Conservation (phyloP, 2,329 filamentous ascomycete genomes). For the Xylariaceae sp. region DNA sequence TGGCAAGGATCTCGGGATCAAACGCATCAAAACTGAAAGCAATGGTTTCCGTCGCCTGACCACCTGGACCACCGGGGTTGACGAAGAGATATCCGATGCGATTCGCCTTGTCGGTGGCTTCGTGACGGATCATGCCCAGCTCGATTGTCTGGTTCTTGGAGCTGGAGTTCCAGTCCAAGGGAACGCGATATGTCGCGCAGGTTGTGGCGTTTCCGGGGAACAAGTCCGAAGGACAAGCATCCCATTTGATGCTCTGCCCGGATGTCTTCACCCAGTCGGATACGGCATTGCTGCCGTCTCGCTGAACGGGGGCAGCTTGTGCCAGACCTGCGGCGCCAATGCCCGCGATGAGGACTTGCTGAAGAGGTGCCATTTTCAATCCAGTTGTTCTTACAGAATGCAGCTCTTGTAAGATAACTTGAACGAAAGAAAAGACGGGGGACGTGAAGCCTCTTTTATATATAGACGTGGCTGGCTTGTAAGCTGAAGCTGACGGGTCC, state of each 20-base stretch:
- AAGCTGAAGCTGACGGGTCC: too few relatives aligned
- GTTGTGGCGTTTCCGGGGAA: constrained; percentile 18
- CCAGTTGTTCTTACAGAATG: too few relatives aligned
- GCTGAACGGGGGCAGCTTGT: constrained; percentile 5
- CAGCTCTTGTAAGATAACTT: background rate
- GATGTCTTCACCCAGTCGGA: constrained; percentile 11
- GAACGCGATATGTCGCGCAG: constrained; percentile 27
- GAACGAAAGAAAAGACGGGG: background rate
- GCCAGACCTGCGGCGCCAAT: constrained; percentile 10
- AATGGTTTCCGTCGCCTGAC: constrained; percentile 27
- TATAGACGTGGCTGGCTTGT: too few relatives aligned
- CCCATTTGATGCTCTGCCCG: constrained; percentile 18
- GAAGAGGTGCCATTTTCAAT: constrained; percentile 6
- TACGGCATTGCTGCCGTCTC: background rate
- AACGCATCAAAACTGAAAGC: constrained; percentile 16
- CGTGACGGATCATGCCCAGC: constrained; percentile 26
- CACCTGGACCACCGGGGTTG: constrained; percentile 40
- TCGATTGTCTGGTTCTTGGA: constrained; percentile 25
- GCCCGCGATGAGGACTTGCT: background rate
- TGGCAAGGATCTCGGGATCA: constrained; percentile 26
- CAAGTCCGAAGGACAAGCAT: constrained; percentile 10
- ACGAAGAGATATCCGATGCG: constrained; percentile 37
- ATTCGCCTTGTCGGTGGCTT: constrained; percentile 22
- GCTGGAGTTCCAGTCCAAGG: constrained; percentile 26
- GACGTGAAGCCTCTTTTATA: background rate